Percentiles rank a stretch among this genome's conserved stretches.
These are phyloP conservation scores for Stephania cephalantha DNA, from an alignment of 164 flowering plant species.

Conservation along the genomic window DNA sequence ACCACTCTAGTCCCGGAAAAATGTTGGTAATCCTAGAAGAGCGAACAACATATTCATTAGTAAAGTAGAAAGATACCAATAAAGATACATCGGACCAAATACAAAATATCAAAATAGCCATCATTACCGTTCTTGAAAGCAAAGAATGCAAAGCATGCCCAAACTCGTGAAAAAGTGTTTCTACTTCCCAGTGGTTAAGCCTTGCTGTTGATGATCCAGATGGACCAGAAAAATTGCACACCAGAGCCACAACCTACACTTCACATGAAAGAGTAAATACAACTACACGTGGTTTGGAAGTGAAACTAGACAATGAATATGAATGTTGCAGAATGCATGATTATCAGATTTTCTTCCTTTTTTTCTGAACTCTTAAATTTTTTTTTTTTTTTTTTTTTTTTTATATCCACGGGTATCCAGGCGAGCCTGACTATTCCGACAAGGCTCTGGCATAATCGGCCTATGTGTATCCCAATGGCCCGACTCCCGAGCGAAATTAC, in stretches of 20 bases:
- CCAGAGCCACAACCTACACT: constrained; percentile 85
- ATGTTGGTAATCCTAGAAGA: constrained; percentile 82
- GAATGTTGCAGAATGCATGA: background rate
- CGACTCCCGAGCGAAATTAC: too few relatives aligned
- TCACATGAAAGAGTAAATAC: background rate
- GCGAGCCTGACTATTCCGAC: too few relatives aligned
- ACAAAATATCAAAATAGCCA: background rate
- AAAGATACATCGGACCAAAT: background rate
- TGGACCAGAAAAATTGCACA: constrained; percentile 78
- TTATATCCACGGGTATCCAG: too few relatives aligned
- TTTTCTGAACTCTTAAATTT: background rate
- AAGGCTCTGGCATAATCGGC: too few relatives aligned
- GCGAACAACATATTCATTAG: background rate
- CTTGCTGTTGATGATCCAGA: constrained; percentile 40
- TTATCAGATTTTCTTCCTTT: background rate
- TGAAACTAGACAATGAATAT: background rate
- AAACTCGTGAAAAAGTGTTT: constrained; percentile 95
- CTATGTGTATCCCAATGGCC: too few relatives aligned
- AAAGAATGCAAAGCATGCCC: constrained; percentile 98
- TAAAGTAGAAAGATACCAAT: constrained; percentile 1
- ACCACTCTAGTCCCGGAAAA: constrained; percentile 93
- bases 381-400: too few relatives aligned
- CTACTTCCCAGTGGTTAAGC: constrained; percentile 85
- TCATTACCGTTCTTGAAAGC: constrained; percentile 87
- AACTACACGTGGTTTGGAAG: background rate